Conservation (phyloP, 331 rosid genomes). For the Arachis monticola region DNA sequence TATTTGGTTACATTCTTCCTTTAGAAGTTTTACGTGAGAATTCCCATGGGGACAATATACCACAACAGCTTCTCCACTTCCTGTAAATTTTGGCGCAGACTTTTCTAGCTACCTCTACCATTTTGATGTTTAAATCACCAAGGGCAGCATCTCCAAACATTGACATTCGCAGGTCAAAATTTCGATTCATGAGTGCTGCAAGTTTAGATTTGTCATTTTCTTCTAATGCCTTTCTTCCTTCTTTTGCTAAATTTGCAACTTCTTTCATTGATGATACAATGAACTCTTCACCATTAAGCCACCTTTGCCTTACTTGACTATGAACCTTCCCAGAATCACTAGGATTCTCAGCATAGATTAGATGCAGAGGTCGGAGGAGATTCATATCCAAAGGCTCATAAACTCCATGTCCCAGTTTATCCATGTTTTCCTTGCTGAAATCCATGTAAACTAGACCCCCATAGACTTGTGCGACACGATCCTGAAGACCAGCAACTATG, state of each 20-base stretch:
- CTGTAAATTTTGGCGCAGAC: conserved; percentile 94
- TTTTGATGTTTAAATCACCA: conserved; percentile 78
- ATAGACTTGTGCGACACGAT: conserved; percentile 90
- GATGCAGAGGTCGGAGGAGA: conserved; percentile 84
- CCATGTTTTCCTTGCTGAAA: conserved; percentile 80
- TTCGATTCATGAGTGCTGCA: conserved; percentile 72
- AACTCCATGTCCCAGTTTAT: conserved; percentile 68
- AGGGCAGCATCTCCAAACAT: conserved; percentile 91
- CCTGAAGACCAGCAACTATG: conserved; percentile 96
- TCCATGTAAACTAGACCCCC: conserved; percentile 96
- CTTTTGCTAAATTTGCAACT: conserved; percentile 73
- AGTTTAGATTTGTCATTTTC: conserved; percentile 68
- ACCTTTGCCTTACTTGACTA: conserved; percentile 78
- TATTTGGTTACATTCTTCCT: conserved; percentile 66
- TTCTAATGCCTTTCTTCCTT: conserved; percentile 71
- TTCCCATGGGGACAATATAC: conserved; percentile 80
- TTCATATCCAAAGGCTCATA: conserved; percentile 76
- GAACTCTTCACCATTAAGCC: conserved; percentile 86
- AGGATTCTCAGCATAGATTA: conserved; percentile 86
- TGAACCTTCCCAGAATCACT: conserved; percentile 98
- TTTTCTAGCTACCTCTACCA: conserved; percentile 85
- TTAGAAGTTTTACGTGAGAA: conserved; percentile 71
- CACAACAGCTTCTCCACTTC: conserved; percentile 95
- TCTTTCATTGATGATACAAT: conserved; percentile 76
- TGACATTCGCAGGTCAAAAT: conserved; percentile 81